These are phyloP conservation scores for Pythium sp. DNA, from an alignment of 352 stramenopile genomes.

Conservation along the genomic window DNA sequence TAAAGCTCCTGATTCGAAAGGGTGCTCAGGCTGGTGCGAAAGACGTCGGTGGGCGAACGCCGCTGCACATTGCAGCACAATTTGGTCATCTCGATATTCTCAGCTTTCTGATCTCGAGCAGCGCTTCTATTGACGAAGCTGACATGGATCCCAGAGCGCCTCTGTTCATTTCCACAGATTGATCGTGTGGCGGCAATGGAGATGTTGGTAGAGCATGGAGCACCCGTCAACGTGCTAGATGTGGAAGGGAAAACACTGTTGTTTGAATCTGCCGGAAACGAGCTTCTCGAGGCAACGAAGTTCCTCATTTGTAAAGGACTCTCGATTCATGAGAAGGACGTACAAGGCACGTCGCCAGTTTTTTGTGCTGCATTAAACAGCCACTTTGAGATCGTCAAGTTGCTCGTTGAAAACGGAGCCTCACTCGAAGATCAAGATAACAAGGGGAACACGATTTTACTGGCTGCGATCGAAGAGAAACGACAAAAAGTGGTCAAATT, in stretches of 20 bases:
- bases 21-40: background rate
- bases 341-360: background rate
- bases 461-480: background rate
- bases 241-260: background rate
- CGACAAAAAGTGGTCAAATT: background rate
- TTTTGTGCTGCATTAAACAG: background rate
- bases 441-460: background rate
- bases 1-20: background rate
- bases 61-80: conserved; percentile 1
- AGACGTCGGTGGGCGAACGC: background rate
- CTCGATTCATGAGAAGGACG: background rate
- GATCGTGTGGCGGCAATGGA: background rate
- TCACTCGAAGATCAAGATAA: background rate
- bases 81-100: background rate
- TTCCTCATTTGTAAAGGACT: background rate
- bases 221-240: background rate
- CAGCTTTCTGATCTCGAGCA: background rate
- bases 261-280: background rate
- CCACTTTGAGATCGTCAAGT: background rate
- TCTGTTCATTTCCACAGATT: background rate
- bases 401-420: background rate
- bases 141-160: background rate
- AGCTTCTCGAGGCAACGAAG: background rate
- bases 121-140: background rate
- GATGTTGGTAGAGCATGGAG: background rate